Evolutionary conservation across 2,329 filamentous ascomycete species (phyloP), one percentile per base, ranked within the genome.

Genomic region (Diaporthe australafricana): DNA sequence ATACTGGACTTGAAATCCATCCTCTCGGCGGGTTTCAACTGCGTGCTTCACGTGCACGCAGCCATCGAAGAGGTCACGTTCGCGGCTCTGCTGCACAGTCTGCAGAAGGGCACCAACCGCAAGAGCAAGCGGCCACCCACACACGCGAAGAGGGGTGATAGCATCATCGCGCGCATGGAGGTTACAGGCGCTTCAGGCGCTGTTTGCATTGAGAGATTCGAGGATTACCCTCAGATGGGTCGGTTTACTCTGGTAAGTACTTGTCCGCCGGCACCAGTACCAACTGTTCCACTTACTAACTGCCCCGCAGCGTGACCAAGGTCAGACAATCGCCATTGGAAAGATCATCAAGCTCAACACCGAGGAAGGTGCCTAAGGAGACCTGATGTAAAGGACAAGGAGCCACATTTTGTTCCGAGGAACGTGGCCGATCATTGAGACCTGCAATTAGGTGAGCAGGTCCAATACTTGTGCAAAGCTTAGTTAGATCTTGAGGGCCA

Each of bases 31-130:
- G 96, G 96, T 67, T 99, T 98, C 87, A 98, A 98, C 86, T 99
- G 96, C 80, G 97, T 99, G 50, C 87, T 99, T 76, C 96, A 99
- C 85, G 94, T 99, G 27, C 96, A 99, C 84, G 95, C 96, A 5
- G 96, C 96, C 27, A 97, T 98, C 73, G 96, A 99, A 86, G 96
- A 99, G 83, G 94, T 99, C 71, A 98, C 96, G 0, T 97, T 99
- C 79, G 89, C 91, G 0, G 89, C 92, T 5, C 88, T 99, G 67
- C 85, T 99, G 76, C 96, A 99, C 86, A 98, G 96, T 84, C 87
- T 98, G 56, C 95, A 99, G 83, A 98, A 98, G 84, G 96, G 95
- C 67, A 99, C 96, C 5, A 91, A 91, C 78, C 89, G 96, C 78
- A 97, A 95, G 90, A 97, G 94, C 85, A 98, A 98, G 89, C 89